Percentiles rank a stretch among this genome's conserved stretches.
Evolutionary conservation across 148 eudicot species (phyloP).

Genomic region (Camellia sinensis): DNA sequence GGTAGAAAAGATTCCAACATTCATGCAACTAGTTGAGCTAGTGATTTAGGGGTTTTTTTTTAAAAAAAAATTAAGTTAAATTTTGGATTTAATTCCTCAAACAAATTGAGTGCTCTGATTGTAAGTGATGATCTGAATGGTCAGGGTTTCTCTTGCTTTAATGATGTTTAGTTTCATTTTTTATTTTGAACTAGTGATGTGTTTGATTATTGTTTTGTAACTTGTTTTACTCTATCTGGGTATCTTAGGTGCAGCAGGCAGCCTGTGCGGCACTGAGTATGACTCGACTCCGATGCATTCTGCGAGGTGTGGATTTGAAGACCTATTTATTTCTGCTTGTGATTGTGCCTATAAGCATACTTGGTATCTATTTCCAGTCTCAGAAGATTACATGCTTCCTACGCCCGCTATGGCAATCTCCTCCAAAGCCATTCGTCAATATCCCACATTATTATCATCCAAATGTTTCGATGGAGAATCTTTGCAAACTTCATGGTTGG

Average conservation of each 20-base stretch:
- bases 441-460: constrained; percentile 48
- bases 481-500: constrained; percentile 64
- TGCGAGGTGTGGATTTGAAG: constrained; percentile 40
- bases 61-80: background rate
- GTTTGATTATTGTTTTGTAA: background rate
- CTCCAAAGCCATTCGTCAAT: constrained; percentile 48
- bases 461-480: constrained; percentile 44
- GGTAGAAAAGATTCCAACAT: background rate
- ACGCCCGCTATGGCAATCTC: constrained; percentile 51
- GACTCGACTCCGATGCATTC: constrained; percentile 41
- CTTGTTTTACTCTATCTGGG: background rate
- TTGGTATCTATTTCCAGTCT: constrained; percentile 41
- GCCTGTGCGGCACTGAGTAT: constrained; percentile 24
- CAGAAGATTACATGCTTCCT: constrained; percentile 46
- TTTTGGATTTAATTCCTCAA: background rate
- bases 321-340: constrained; percentile 26
- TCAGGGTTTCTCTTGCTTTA: background rate
- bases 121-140: background rate
- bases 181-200: background rate
- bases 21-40: background rate
- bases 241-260: constrained; percentile 22
- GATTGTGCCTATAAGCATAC: constrained; percentile 31
- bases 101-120: background rate
- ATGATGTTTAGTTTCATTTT: background rate
- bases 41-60: background rate